Base-by-base conservation (phyloP, 345 rosid genomes). In the Physaria fendleri region DNA sequence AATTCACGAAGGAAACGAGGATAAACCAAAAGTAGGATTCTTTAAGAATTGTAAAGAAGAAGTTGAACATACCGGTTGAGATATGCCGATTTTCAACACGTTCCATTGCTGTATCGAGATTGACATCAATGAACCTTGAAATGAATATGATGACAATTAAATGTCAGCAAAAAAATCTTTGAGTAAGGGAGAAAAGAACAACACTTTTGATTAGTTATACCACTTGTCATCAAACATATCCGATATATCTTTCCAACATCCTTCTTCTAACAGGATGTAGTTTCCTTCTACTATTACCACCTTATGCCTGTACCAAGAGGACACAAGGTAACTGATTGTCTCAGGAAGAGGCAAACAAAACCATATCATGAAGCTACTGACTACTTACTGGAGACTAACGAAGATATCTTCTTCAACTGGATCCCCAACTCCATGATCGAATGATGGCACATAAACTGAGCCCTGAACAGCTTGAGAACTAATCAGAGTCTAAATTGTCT, bases 401-500 rank as follows among this genome's bases (percentile, higher is more conserved):
- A 87, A 81, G 56, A 93, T 87, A 72, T 87, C 92, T 48, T 82
- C 87, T 77, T 93, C 96, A 66, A 90, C 71, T 15, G 96, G 97
- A 74, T 93, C 96, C 41, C 99, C 97, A 70, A 87, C 73, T 59
- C 97, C 87, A 47, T 93, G 99, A 77, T 87, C 92, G 55, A 93
- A 90, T 25, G 96, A 85, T 39, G 99, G 96, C 18, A 67, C 97
- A 77, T 81, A 83, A 59, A 83, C 95, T 29, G 88, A 81, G 29
- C 87, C 96, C 96, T 93, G 76, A 42, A 68, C 56, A 51, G 37
- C 56, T 48, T 51, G 28, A 17, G 42, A 51, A 57, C 65, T 52
- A 20, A 44, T 55, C 47, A 66, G 50, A 24, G 46, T 27, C 62
- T 51, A 42, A 21, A n/a, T n/a, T 44, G 53, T 5, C n/a, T n/a